Conservation (phyloP, 208 protist genomes). For the Trypanosoma conorhini region DNA sequence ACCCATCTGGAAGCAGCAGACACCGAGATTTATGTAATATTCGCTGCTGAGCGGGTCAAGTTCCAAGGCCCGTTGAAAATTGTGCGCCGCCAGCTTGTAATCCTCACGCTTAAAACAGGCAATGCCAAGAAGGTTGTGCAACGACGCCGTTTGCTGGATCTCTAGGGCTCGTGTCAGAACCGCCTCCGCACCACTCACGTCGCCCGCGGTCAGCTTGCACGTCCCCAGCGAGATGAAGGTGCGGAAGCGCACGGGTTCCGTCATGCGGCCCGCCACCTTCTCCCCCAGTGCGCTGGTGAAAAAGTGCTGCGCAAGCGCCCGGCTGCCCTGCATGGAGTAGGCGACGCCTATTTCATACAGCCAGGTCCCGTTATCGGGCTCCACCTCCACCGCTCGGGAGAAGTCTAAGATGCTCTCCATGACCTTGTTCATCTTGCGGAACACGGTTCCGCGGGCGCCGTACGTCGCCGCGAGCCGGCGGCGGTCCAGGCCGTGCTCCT, state of each 20-base stretch:
- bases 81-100: constrained; percentile 38
- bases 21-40: constrained; percentile 70
- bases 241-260: constrained; percentile 26
- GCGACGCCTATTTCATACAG: constrained; percentile 72
- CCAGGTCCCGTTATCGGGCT: constrained; percentile 86
- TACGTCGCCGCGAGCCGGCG: constrained; percentile 61
- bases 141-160: constrained; percentile 48
- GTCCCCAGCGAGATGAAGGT: constrained; percentile 32
- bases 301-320: constrained; percentile 45
- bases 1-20: constrained; percentile 63
- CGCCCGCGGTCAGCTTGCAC: constrained; percentile 29
- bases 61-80: constrained; percentile 79
- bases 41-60: constrained; percentile 44
- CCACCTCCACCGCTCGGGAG: constrained; percentile 55
- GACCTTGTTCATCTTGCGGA: constrained; percentile 43
- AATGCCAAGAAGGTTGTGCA: constrained; percentile 82
- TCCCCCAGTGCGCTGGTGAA: constrained; percentile 53
- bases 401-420: constrained; percentile 75
- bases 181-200: constrained; percentile 23
- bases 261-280: constrained; percentile 41
- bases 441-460: constrained; percentile 53
- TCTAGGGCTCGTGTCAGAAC: constrained; percentile 61
- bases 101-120: constrained; percentile 65
- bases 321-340: constrained; percentile 40
- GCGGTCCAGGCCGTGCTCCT: constrained; percentile 45